Percentiles rank a stretch among this genome's conserved stretches.
These are phyloP conservation scores for Aspergillus awamori DNA, from an alignment of 2,329 filamentous ascomycete genomes.

Conservation along the genomic window DNA sequence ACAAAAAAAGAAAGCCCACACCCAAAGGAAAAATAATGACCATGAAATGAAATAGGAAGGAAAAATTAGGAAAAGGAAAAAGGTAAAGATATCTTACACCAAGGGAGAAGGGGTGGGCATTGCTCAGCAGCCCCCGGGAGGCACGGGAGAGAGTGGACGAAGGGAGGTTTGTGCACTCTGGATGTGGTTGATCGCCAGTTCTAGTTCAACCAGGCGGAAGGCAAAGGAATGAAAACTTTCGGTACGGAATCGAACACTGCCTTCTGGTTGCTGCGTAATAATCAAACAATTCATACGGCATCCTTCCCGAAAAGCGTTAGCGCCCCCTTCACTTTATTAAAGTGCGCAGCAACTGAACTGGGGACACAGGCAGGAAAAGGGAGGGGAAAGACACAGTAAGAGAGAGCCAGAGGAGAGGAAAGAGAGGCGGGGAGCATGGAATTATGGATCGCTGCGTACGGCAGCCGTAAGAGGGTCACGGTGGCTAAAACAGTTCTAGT, in stretches of 20 bases:
- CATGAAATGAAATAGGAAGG: neutral
- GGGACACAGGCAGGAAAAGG: constrained; percentile 1
- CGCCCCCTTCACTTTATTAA: neutral
- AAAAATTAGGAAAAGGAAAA: constrained; percentile 19
- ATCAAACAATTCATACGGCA: constrained; percentile 16
- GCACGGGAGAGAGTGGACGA: constrained; percentile 22
- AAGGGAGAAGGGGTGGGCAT: constrained; percentile 26
- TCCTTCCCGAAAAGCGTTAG: constrained; percentile 7
- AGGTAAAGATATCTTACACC: constrained; percentile 16
- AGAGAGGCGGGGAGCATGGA: constrained; percentile 5
- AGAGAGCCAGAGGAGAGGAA: neutral
- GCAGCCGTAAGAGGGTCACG: constrained; percentile 5
- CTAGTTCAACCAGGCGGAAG: constrained; percentile 28
- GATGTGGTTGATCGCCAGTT: constrained; percentile 34
- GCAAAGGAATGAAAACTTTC: constrained; percentile 32
- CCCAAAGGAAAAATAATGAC: constrained; percentile 1
- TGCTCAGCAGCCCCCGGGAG: constrained; percentile 25
- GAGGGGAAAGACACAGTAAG: neutral
- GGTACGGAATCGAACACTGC: constrained; percentile 17
- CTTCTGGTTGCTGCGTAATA: constrained; percentile 11
- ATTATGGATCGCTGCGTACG: constrained; percentile 12
- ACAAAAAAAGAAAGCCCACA: constrained; percentile 11
- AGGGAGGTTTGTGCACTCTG: constrained; percentile 30
- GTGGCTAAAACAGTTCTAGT: constrained; percentile 1
- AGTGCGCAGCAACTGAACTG: neutral